These are phyloP conservation scores for Wickerhamiella sergipiensis DNA, from an alignment of 805 yeast genomes.

Conservation along the genomic window DNA sequence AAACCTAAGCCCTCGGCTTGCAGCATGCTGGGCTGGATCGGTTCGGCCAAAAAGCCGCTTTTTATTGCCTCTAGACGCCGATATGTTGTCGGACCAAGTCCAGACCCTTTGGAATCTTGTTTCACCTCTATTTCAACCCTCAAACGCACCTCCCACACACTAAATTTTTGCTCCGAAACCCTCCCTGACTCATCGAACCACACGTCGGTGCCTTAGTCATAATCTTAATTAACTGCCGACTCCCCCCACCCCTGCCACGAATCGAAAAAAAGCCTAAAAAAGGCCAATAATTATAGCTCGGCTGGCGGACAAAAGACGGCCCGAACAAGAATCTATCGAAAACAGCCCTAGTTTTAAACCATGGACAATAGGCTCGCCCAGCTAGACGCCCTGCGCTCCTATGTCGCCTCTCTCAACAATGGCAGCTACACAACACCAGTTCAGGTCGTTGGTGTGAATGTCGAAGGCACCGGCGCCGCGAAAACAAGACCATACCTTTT, in stretches of 20 bases:
- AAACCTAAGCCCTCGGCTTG: neutral
- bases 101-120: neutral
- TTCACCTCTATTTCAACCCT: neutral
- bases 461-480: conserved; percentile 24
- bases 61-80: neutral
- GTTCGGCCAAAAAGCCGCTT: neutral
- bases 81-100: neutral
- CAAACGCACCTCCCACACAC: neutral
- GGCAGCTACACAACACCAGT: neutral
- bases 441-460: conserved; percentile 14
- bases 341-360: too few species aligned
- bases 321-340: too few species aligned
- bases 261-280: neutral
- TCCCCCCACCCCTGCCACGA: neutral
- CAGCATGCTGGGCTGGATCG: neutral
- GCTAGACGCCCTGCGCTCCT: neutral
- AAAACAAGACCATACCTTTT: conserved; percentile 19
- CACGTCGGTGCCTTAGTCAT: neutral
- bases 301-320: too few species aligned
- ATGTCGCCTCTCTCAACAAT: neutral
- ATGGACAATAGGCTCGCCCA: neutral
- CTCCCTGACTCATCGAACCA: neutral
- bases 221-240: neutral
- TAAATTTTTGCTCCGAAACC: neutral
- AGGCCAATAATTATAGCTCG: neutral